These are phyloP conservation scores for Narthecium ossifragum DNA, from an alignment of 106 monocot species.

Conservation along the genomic window DNA sequence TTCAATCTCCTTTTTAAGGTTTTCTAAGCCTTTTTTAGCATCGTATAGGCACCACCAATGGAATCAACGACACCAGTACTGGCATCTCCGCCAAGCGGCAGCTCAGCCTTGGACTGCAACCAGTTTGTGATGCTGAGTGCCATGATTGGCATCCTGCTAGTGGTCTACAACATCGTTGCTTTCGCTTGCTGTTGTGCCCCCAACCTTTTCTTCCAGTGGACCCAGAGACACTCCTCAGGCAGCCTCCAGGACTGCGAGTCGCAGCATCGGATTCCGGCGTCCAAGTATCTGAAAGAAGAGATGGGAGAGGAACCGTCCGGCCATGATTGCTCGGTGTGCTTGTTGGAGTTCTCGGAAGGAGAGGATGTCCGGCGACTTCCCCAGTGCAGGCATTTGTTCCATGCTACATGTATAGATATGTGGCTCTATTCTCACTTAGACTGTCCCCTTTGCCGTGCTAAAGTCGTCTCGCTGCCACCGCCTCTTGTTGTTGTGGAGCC, in stretches of 20 bases:
- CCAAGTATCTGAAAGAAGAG: slow-evolving; percentile 2
- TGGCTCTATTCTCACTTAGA: slow-evolving; percentile 28
- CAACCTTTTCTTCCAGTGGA: too few relatives aligned
- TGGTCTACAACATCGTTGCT: slow-evolving; percentile 4
- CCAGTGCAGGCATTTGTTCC: slow-evolving; percentile 28
- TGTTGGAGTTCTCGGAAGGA: slow-evolving; percentile 27
- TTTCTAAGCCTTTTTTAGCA: too few relatives aligned
- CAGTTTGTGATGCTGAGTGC: too few relatives aligned
- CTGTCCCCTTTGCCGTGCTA: slow-evolving; percentile 26
- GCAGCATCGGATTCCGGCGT: slow-evolving; percentile 2
- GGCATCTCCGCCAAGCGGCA: too few relatives aligned
- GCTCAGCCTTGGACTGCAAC: too few relatives aligned
- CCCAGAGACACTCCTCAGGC: neutral
- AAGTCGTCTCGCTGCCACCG: neutral
- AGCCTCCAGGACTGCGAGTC: neutral
- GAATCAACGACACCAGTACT: too few relatives aligned
- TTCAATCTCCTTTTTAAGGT: too few relatives aligned
- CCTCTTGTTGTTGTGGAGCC: too few relatives aligned
- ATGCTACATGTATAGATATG: slow-evolving; percentile 33
- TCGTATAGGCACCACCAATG: too few relatives aligned
- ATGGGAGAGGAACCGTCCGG: neutral
- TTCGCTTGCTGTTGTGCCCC: slow-evolving; percentile 3
- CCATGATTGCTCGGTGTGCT: slow-evolving; percentile 33
- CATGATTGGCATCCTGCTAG: slow-evolving; percentile 5
- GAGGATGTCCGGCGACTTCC: slow-evolving; percentile 26